These are phyloP conservation scores for Neopestalotiopsis sp. DNA, from an alignment of 2,329 filamentous ascomycete species.

Conservation along the genomic window DNA sequence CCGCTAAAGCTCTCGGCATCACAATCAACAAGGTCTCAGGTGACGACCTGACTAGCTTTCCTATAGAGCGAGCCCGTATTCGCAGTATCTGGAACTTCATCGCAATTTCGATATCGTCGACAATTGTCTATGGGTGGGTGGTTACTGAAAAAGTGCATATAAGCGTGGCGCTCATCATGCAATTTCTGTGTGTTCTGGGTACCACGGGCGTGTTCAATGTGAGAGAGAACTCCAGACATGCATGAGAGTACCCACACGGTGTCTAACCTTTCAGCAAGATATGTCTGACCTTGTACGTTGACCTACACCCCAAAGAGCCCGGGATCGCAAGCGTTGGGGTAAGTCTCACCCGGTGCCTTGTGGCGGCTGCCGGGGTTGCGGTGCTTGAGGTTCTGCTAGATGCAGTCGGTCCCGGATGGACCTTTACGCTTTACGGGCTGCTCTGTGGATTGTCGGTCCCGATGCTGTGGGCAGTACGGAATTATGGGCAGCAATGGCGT, in stretches of 20 bases:
- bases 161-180: neutral
- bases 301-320: neutral
- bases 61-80: neutral
- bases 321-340: neutral
- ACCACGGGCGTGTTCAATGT: neutral
- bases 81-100: neutral
- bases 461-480: neutral
- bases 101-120: neutral
- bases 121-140: neutral
- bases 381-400: neutral
- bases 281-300: neutral
- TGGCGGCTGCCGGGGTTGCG: neutral
- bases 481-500: neutral
- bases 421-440: neutral
- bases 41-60: neutral
- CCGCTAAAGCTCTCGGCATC: neutral
- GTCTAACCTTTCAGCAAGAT: neutral
- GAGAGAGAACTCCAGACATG: neutral
- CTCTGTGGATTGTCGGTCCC: neutral
- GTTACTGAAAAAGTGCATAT: neutral
- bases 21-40: conserved; percentile 3
- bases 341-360: neutral
- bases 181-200: neutral
- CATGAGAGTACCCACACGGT: neutral
- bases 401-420: neutral